Percentiles rank a stretch among this genome's conserved stretches.
phyloP scores from a whole-genome alignment of 352 stramenopile genomes.

The Halophytophthora polymorphica region DNA sequence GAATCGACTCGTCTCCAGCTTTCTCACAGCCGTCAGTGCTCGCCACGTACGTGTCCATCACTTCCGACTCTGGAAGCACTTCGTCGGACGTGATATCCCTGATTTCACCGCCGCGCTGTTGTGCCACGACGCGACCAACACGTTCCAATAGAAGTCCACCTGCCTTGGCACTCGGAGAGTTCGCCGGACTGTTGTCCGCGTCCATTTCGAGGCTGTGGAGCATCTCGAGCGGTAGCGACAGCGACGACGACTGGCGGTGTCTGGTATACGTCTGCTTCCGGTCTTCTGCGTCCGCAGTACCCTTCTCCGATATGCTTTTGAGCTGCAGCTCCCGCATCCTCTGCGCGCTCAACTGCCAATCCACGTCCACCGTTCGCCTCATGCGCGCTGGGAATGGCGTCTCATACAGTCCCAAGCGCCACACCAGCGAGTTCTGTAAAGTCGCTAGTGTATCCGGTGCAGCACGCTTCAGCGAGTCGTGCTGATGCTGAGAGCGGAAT shows the following conservation, averaged over 20 bases:
- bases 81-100: slow-evolving; percentile 72
- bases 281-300: slow-evolving; percentile 3
- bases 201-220: slow-evolving; percentile 37
- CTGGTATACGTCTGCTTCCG: background rate
- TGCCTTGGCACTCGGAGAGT: slow-evolving; percentile 15
- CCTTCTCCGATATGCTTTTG: background rate
- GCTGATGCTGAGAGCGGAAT: slow-evolving; percentile 67
- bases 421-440: slow-evolving; percentile 35
- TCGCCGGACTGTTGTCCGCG: slow-evolving; percentile 17
- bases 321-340: slow-evolving; percentile 14
- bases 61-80: slow-evolving; percentile 15
- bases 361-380: slow-evolving; percentile 51
- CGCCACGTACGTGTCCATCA: slow-evolving; percentile 24
- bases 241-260: slow-evolving; percentile 15
- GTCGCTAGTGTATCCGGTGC: slow-evolving; percentile 28
- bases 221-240: slow-evolving; percentile 38
- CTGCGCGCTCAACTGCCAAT: slow-evolving; percentile 25
- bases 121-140: slow-evolving; percentile 68
- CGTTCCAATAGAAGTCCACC: slow-evolving; percentile 53
- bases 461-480: slow-evolving; percentile 25
- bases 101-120: slow-evolving; percentile 75
- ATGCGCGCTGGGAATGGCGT: slow-evolving; percentile 60
- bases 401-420: slow-evolving; percentile 60
- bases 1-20: slow-evolving; percentile 7
- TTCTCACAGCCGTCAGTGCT: slow-evolving; percentile 20